These are phyloP conservation scores for Candida tibetensis DNA, from an alignment of 805 yeast species.

Conservation along the genomic window DNA sequence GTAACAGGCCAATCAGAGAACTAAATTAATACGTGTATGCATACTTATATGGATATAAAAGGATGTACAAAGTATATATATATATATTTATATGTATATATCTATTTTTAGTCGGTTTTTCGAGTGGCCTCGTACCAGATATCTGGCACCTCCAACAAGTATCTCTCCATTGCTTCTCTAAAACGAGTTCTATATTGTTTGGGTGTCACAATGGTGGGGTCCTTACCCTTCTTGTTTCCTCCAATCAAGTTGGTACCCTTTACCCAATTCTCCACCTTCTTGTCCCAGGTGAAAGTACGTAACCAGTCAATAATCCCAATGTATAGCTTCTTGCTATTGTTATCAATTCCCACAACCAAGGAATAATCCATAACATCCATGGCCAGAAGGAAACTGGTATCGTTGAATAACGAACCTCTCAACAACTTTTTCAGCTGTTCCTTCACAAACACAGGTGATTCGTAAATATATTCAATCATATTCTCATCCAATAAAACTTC, in stretches of 20 bases:
- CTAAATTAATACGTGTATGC: too few species aligned
- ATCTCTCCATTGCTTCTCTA: slow-evolving; percentile 96
- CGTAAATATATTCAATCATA: slow-evolving; percentile 97
- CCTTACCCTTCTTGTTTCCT: slow-evolving; percentile 75
- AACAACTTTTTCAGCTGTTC: slow-evolving; percentile 86
- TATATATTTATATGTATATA: too few species aligned
- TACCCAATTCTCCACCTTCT: slow-evolving; percentile 97
- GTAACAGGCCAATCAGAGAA: too few species aligned
- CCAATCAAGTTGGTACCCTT: slow-evolving; percentile 85
- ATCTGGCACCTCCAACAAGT: slow-evolving; percentile 92
- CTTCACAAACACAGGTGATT: slow-evolving; percentile 89
- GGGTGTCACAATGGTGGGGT: slow-evolving; percentile 97
- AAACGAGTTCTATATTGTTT: slow-evolving; percentile 91
- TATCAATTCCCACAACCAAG: slow-evolving; percentile 87
- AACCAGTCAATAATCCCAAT: slow-evolving; percentile 95
- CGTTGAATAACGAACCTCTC: slow-evolving; percentile 91
- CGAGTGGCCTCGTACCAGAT: slow-evolving; percentile 43
- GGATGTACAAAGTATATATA: too few species aligned
- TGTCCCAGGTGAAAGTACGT: slow-evolving; percentile 97
- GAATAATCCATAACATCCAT: slow-evolving; percentile 99
- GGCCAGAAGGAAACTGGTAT: slow-evolving; percentile 87
- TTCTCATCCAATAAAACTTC: slow-evolving; percentile 95
- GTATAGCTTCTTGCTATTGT: slow-evolving; percentile 59
- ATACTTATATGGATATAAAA: too few species aligned
- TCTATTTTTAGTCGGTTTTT: neutral